Base-by-base conservation (phyloP, 345 rosid species). In the Physaria fendleri region DNA sequence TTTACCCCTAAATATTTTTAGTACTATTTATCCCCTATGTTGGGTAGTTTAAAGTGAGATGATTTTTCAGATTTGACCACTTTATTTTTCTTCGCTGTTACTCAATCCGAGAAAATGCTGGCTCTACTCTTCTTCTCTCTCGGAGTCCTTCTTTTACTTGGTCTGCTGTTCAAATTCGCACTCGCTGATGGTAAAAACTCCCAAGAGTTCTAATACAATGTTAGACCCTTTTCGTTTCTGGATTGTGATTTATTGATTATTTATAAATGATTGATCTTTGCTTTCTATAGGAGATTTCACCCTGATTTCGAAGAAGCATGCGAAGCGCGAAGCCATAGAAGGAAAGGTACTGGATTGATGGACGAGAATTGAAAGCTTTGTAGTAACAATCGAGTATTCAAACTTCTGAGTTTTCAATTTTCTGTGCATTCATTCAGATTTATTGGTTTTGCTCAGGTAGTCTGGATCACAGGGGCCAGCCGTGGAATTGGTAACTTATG, bases 381-480 rank as follows among this genome's bases (percentile, higher is more conserved):
- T n/a, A n/a, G n/a, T n/a, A n/a, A n/a, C n/a, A n/a, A n/a, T n/a
- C 4, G 16, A 7, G 3, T n/a, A n/a, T n/a, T n/a, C n/a, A n/a
- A n/a, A n/a, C n/a, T n/a, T n/a, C n/a, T 6, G 16, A 7, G 3
- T 32, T 39, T 16, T 23, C 35, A 22, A 11, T 27, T 43, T 54
- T 16, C 2, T 32, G 18, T 32, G 21, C 16, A 24, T 43, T 42
- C 20, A 49, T 22, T 30, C 17, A 46, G 16, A 10, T 32, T 44
- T 55, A 3, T 46, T 38, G 52, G 56, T 51, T 17, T 71, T 58
- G 17, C 12, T 18, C 18, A 85, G 98, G 96, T 92, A 16, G 73
- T 88, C 17, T 92, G 98, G 98, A 84, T 92, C 43, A 92, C 98
- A 42, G 96, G 98, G 9, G 95, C 96, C 23, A 88, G 98, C 68